Evolutionary conservation across 495 filamentous ascomycete species (phyloP).

Genomic region (Aspergillus coremiiformis): DNA sequence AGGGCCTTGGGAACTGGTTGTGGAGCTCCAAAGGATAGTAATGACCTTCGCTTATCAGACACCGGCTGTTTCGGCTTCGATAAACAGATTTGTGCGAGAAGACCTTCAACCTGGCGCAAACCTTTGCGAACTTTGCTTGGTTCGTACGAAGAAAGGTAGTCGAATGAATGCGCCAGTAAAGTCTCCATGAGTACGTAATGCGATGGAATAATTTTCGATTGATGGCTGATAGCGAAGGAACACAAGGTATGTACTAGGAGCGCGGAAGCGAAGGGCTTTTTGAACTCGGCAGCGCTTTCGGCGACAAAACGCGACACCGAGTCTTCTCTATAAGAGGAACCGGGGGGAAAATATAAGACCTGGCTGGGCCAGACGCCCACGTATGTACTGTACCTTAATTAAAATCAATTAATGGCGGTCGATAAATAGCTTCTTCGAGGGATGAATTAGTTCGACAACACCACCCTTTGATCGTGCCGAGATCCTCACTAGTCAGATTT

Average conservation of each 20-base stretch:
- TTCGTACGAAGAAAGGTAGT: slow-evolving; percentile 93
- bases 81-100: slow-evolving; percentile 93
- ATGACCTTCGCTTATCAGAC: slow-evolving; percentile 39
- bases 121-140: slow-evolving; percentile 84
- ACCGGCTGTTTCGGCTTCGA: slow-evolving; percentile 44
- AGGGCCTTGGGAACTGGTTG: slow-evolving; percentile 56
- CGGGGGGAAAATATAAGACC: slow-evolving; percentile 2
- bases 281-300: slow-evolving; percentile 6
- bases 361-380: slow-evolving; percentile 3
- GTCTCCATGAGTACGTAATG: slow-evolving; percentile 63
- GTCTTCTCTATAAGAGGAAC: slow-evolving; percentile 12
- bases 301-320: slow-evolving; percentile 8
- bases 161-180: slow-evolving; percentile 86
- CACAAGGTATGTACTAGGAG: background rate
- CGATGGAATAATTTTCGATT: slow-evolving; percentile 3
- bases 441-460: slow-evolving; percentile 6
- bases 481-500: slow-evolving; percentile 10
- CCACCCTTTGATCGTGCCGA: slow-evolving; percentile 9
- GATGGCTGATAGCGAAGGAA: background rate
- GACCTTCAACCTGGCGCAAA: slow-evolving; percentile 87
- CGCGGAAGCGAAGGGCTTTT: slow-evolving; percentile 2
- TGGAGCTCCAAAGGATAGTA: slow-evolving; percentile 26
- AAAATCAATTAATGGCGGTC: slow-evolving; percentile 6
- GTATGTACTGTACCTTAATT: slow-evolving; percentile 8
- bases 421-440: slow-evolving; percentile 10